phyloP scores from a whole-genome alignment of 805 yeast species.

The Diddensiella santjacobensis region DNA sequence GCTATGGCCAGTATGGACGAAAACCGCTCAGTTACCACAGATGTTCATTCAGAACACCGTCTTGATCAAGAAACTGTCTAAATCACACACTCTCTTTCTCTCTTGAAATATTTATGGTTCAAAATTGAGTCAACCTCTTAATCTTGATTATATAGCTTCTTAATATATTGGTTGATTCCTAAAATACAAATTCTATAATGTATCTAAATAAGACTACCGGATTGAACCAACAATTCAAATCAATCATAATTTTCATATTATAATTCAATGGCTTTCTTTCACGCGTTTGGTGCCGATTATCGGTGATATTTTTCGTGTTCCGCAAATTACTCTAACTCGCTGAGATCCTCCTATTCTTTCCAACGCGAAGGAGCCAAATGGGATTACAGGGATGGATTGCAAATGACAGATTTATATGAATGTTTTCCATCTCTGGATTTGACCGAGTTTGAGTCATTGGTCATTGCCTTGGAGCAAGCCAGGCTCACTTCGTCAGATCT shows the following conservation, averaged over 20 bases:
- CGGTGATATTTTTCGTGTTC: too few species aligned
- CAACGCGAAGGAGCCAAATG: neutral
- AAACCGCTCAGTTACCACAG: neutral
- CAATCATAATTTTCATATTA: too few species aligned
- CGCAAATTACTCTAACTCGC: too few species aligned
- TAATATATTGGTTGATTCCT: neutral
- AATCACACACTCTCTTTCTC: neutral
- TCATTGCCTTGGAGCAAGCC: conserved; percentile 16
- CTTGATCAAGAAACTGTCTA: conserved; percentile 1
- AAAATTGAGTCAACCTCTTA: neutral
- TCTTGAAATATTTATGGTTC: neutral
- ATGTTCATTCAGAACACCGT: neutral
- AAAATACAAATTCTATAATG: too few species aligned
- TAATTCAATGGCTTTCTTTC: too few species aligned
- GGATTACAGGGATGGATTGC: neutral
- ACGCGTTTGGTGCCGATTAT: too few species aligned
- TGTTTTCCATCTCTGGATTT: conserved; percentile 11
- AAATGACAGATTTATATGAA: conserved; percentile 18
- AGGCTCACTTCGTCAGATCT: conserved; percentile 14
- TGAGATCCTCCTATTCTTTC: too few species aligned
- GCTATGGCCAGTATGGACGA: conserved; percentile 1
- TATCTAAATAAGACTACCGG: too few species aligned
- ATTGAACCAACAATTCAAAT: too few species aligned
- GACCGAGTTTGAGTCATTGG: conserved; percentile 16
- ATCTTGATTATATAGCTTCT: neutral